Base-by-base conservation (phyloP, 1,284 basidiomycete species). In the Cutaneotrichosporon sp. region DNA sequence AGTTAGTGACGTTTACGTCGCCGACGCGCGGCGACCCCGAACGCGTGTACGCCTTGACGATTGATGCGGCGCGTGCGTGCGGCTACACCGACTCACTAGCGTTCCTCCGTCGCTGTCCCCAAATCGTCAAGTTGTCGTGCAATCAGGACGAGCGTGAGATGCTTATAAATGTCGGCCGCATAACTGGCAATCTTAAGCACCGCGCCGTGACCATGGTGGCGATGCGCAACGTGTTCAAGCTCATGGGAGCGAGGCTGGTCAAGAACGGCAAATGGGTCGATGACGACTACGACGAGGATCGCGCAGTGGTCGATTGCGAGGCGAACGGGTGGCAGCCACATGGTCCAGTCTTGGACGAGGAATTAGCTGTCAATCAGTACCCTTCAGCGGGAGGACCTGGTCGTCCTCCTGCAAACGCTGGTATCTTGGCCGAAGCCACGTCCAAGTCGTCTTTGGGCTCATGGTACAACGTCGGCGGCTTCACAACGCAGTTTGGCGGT, bases 1-100 rank as follows among this genome's bases (percentile, higher is more conserved):
- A 93, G 74, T 83, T 90, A 1, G 79, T 83, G 46, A 93, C 92
- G 1, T 97, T 97, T 68, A 78, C 82, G 14, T 83, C 92, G 1
- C 85, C 89, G 0, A 82, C 82, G 46, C 83, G 93, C 51, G 81
- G 67, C 1, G 77, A 97, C 67, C 85, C 90, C 5, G 82, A 89
- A 45, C 82, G 87, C 46, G 80, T 85, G 57, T 98, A 97, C 77
- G 89, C 96, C 81, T 86, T 98, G 39, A 90, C 94, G 11, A 97
- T 98, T 59, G 94, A 98, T 67, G 93, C 92, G 5, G 94, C 94
- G 0, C 84, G 94, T 24, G 89, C 89, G 4, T 92, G 90, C 34
- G 96, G 94, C 2, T 97, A 92, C 76, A 84, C 90, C 51, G 96
- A 98, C 74, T 97, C 93, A 9, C 79, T 97, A 11, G 97, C 96